Evolutionary conservation across 2,329 filamentous ascomycete genomes (phyloP).

Genomic region (Aurifilum marmelostoma): DNA sequence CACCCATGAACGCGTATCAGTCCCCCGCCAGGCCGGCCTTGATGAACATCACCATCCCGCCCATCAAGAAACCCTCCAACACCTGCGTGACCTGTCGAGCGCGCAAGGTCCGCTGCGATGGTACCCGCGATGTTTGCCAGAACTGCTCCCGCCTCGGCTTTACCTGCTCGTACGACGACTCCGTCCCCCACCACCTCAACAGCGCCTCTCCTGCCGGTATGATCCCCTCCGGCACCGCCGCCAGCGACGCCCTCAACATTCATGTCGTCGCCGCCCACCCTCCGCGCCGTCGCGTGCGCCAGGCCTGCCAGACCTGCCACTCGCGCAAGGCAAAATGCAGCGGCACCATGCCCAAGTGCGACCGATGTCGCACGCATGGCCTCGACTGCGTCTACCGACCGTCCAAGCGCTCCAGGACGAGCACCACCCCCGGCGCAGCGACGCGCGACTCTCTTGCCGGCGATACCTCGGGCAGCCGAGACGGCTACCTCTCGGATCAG

Average conservation of each 20-base stretch:
- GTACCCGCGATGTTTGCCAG: constrained; percentile 55
- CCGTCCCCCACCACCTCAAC: constrained; percentile 31
- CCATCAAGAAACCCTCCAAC: constrained; percentile 28
- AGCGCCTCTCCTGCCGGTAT: constrained; percentile 27
- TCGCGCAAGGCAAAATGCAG: constrained; percentile 62
- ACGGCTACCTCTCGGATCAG: constrained; percentile 40
- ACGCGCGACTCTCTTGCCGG: constrained; percentile 31
- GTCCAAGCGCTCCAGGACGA: constrained; percentile 45
- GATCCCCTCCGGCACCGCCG: constrained; percentile 28
- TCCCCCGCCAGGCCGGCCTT: constrained; percentile 17
- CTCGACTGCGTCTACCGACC: constrained; percentile 60
- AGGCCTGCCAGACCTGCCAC: constrained; percentile 62
- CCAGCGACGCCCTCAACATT: constrained; percentile 39
- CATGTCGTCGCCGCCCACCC: constrained; percentile 49
- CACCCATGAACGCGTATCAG: constrained; percentile 19
- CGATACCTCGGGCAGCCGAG: constrained; percentile 36
- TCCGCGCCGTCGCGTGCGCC: constrained; percentile 57
- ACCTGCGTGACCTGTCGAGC: constrained; percentile 31
- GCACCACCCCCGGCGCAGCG: constrained; percentile 33
- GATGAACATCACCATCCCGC: constrained; percentile 29
- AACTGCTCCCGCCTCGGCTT: constrained; percentile 63
- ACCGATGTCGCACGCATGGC: constrained; percentile 54
- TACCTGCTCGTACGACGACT: constrained; percentile 59
- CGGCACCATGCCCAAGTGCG: constrained; percentile 59
- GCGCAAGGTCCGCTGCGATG: constrained; percentile 62